A percentile compares a stretch with the other conserved stretches of the same genome.
These are phyloP conservation scores for Chenopodium quinoa DNA, from an alignment of 148 eudicot species.

Conservation along the genomic window DNA sequence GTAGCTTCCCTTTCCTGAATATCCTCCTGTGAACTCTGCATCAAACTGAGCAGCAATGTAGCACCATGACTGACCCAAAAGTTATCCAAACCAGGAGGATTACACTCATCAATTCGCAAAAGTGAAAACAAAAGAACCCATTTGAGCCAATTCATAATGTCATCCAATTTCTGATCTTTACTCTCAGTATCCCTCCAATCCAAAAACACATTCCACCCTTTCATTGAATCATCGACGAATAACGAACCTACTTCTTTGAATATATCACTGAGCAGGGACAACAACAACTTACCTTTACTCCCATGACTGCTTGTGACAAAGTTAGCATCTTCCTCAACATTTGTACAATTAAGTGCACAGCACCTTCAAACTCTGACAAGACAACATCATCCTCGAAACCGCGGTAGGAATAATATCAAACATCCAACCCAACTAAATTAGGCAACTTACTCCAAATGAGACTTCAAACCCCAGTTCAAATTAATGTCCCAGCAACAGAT, in stretches of 20 bases:
- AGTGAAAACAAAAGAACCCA: constrained; percentile 85
- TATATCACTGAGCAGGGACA: constrained; percentile 55
- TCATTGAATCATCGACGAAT: constrained; percentile 55
- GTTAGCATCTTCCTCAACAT: constrained; percentile 61
- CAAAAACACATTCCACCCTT: constrained; percentile 51
- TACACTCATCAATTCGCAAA: constrained; percentile 80
- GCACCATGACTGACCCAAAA: constrained; percentile 97
- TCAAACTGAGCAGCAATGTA: constrained; percentile 67
- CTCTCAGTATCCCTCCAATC: constrained; percentile 60
- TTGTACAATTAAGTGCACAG: constrained; percentile 69
- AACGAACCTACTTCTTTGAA: constrained; percentile 56
- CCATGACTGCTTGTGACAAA: constrained; percentile 36
- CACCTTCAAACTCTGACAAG: constrained; percentile 59
- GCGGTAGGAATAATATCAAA: constrained; percentile 55
- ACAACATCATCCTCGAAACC: constrained; percentile 50
- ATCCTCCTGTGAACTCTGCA: constrained; percentile 89
- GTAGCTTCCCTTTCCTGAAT: constrained; percentile 96
- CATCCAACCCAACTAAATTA: constrained; percentile 71
- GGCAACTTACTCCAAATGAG: constrained; percentile 71
- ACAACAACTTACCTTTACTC: constrained; percentile 60
- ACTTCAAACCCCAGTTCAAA: constrained; percentile 70
- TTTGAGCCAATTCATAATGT: constrained; percentile 81
- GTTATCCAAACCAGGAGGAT: constrained; percentile 68
- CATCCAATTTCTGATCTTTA: constrained; percentile 52
- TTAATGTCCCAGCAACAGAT: constrained; percentile 77